A percentile compares a stretch with the other conserved stretches of the same genome.
Conservation (phyloP, 495 filamentous ascomycete species). For the Copromyces sp. region DNA sequence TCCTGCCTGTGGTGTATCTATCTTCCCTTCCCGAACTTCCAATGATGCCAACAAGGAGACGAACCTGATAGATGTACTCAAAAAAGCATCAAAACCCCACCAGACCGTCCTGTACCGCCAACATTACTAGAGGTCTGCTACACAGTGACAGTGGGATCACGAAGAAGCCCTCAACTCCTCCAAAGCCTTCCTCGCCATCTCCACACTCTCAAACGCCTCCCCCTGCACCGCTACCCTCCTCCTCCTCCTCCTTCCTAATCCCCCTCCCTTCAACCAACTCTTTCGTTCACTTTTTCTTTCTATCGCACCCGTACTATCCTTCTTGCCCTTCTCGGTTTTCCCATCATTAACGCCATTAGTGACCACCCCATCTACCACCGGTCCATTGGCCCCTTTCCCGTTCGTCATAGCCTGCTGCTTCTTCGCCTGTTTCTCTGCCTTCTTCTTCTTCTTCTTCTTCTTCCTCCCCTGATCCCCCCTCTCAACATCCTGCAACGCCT, state of each 20-base stretch:
- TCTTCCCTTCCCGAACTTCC: background rate
- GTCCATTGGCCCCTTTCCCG: background rate
- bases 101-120: constrained; percentile 7
- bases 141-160: constrained; percentile 2
- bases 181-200: constrained; percentile 30
- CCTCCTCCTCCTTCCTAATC: constrained; percentile 1
- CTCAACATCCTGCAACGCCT: constrained; percentile 29
- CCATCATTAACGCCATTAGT: background rate
- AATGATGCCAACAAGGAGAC: background rate
- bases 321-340: constrained; percentile 22
- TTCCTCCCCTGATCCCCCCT: constrained; percentile 19
- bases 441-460: background rate
- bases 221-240: constrained; percentile 17
- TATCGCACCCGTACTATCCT: constrained; percentile 7
- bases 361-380: background rate
- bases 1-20: background rate
- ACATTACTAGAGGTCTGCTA: constrained; percentile 14
- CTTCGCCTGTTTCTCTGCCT: background rate
- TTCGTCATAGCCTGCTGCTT: background rate
- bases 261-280: background rate
- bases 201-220: constrained; percentile 37
- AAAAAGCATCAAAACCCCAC: background rate
- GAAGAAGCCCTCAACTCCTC: constrained; percentile 20
- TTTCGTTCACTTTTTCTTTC: constrained; percentile 14
- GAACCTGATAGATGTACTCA: background rate